Conservation (phyloP, 2,329 filamentous ascomycete genomes). For the Pseudogymnoascus verrucosus region DNA sequence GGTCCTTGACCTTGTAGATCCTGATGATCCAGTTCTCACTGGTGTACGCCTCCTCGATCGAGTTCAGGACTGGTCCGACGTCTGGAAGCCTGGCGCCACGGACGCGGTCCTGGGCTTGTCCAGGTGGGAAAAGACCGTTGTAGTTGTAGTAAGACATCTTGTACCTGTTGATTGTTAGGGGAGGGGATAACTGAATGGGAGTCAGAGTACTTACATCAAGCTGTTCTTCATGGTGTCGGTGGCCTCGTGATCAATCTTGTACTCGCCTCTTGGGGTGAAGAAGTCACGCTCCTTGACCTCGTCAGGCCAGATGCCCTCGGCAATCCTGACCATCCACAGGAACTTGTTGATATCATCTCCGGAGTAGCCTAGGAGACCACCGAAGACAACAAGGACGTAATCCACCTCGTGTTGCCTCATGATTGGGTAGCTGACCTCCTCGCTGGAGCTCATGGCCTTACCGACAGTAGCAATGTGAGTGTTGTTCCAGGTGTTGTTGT, state of each 20-base stretch:
- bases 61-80: slow-evolving; percentile 75
- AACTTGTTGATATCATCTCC: slow-evolving; percentile 99
- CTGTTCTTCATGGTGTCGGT: slow-evolving; percentile 98
- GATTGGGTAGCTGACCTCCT: slow-evolving; percentile 97
- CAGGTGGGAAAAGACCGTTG: slow-evolving; percentile 79
- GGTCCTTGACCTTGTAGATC: slow-evolving; percentile 99
- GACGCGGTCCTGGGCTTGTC: slow-evolving; percentile 85
- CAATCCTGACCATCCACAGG: slow-evolving; percentile 99
- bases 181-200: background rate
- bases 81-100: slow-evolving; percentile 74
- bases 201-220: slow-evolving; percentile 69
- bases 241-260: slow-evolving; percentile 85
- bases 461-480: slow-evolving; percentile 98
- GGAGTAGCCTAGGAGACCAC: slow-evolving; percentile 90
- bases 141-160: slow-evolving; percentile 99
- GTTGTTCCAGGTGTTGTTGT: slow-evolving; percentile 99
- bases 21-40: slow-evolving; percentile 99
- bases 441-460: slow-evolving; percentile 95
- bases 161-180: slow-evolving; percentile 57
- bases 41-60: slow-evolving; percentile 92
- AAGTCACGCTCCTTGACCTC: slow-evolving; percentile 96
- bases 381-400: slow-evolving; percentile 96
- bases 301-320: slow-evolving; percentile 99
- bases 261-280: slow-evolving; percentile 90
- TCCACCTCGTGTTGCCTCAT: slow-evolving; percentile 98